phyloP scores from a whole-genome alignment of 306 rosid genomes.

The Parietaria judaica region DNA sequence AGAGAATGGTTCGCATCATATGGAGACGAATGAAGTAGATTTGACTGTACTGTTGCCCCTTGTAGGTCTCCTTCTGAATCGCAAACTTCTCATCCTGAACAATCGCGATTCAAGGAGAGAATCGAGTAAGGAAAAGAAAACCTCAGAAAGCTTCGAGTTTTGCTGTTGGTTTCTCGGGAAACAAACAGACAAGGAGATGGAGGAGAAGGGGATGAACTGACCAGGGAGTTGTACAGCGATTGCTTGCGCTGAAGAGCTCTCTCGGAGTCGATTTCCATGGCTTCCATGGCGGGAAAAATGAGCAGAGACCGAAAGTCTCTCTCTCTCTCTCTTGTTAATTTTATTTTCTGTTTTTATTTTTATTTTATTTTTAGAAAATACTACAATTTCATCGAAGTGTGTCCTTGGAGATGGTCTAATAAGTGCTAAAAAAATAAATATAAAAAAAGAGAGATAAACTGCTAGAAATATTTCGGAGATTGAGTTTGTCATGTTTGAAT shows the following conservation, averaged over 20 bases:
- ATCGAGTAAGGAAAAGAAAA: neutral
- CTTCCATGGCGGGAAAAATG: constrained; percentile 49
- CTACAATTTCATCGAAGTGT: too few relatives aligned
- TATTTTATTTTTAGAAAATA: neutral
- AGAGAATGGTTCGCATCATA: constrained; percentile 68
- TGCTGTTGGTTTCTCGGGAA: constrained; percentile 10
- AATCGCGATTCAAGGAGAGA: neutral
- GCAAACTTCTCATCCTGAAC: constrained; percentile 55
- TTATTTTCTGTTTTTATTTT: neutral
- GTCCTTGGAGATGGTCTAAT: too few relatives aligned
- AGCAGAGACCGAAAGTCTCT: neutral
- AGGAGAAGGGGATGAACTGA: constrained; percentile 15
- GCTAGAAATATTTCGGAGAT: too few relatives aligned
- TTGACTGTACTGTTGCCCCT: constrained; percentile 88
- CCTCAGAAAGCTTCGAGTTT: neutral
- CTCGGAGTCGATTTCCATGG: constrained; percentile 58
- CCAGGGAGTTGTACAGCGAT: constrained; percentile 40
- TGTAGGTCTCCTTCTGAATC: constrained; percentile 54
- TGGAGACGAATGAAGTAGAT: constrained; percentile 82
- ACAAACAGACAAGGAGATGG: constrained; percentile 5
- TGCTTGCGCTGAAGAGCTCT: constrained; percentile 40
- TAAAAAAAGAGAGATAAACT: too few relatives aligned
- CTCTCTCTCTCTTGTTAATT: too few relatives aligned
- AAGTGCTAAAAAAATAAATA: too few relatives aligned
- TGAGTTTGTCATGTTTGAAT: too few relatives aligned